phyloP scores from a whole-genome alignment of 1,284 basidiomycete species.

The Naganishia cerealis region DNA sequence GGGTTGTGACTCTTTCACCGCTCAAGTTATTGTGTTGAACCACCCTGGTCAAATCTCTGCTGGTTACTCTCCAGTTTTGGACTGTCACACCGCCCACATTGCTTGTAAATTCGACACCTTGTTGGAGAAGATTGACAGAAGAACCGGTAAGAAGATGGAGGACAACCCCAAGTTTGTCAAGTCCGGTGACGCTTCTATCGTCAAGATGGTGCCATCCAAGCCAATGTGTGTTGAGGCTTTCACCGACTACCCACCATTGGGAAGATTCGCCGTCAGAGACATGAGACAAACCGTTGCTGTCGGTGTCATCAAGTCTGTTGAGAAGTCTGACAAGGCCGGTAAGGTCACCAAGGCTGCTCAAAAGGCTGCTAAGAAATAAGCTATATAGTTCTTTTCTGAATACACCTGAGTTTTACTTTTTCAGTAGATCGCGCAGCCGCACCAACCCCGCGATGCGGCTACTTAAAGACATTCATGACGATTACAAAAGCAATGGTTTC shows the following conservation, averaged over 20 bases:
- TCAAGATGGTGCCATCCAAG: conserved; percentile 81
- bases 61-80: conserved; percentile 82
- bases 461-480: too few species aligned
- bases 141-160: conserved; percentile 91
- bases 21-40: conserved; percentile 99
- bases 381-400: too few species aligned
- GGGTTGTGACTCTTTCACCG: conserved; percentile 99
- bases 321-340: conserved; percentile 82
- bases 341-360: conserved; percentile 67
- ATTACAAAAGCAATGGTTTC: too few species aligned
- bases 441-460: too few species aligned
- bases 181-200: conserved; percentile 79
- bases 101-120: conserved; percentile 99
- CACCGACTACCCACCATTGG: conserved; percentile 97
- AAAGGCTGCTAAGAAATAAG: conserved; percentile 93
- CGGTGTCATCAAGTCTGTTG: conserved; percentile 94
- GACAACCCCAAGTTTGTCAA: conserved; percentile 92
- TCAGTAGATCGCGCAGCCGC: too few species aligned
- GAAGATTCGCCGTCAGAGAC: conserved; percentile 82
- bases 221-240: conserved; percentile 85
- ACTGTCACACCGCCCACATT: conserved; percentile 99
- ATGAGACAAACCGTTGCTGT: conserved; percentile 98
- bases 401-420: too few species aligned
- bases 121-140: conserved; percentile 98
- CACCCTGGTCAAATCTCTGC: conserved; percentile 99